A percentile compares a stretch with the other conserved stretches of the same genome.
phyloP scores from a whole-genome alignment of 179 eudicot genomes.

The Dionaea muscipula region DNA sequence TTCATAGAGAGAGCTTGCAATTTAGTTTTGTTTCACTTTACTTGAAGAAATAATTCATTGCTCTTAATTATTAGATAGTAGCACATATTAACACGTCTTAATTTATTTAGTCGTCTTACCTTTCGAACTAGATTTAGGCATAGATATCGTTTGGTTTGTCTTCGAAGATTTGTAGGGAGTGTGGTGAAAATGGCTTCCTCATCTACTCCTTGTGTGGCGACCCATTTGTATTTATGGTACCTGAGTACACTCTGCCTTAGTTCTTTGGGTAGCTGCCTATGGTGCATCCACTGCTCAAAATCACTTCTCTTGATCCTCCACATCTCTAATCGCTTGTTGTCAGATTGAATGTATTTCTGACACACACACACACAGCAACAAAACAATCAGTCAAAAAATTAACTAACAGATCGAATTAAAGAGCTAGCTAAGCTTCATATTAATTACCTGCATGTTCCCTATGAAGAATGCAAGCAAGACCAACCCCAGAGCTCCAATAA shows the following conservation, averaged over 20 bases:
- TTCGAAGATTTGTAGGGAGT: slow-evolving; percentile 56
- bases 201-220: slow-evolving; percentile 63
- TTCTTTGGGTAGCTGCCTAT: slow-evolving; percentile 58
- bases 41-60: background rate
- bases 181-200: slow-evolving; percentile 43
- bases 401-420: background rate
- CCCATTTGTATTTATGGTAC: slow-evolving; percentile 59
- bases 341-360: slow-evolving; percentile 54
- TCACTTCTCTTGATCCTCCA: slow-evolving; percentile 71
- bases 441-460: slow-evolving; percentile 63
- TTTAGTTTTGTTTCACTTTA: too few relatives aligned
- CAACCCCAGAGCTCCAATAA: slow-evolving; percentile 43
- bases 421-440: background rate
- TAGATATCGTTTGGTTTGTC: slow-evolving; percentile 64
- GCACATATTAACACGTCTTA: too few relatives aligned
- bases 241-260: slow-evolving; percentile 41
- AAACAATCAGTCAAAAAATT: background rate
- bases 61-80: background rate
- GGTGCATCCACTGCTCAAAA: slow-evolving; percentile 75
- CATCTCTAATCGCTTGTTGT: slow-evolving; percentile 45
- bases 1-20: background rate
- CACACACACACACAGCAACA: background rate
- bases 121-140: slow-evolving; percentile 58
- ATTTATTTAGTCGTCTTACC: too few relatives aligned
- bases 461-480: slow-evolving; percentile 52